These are phyloP conservation scores for Cronartium ribicola DNA, from an alignment of 1,284 basidiomycete genomes.

Conservation along the genomic window DNA sequence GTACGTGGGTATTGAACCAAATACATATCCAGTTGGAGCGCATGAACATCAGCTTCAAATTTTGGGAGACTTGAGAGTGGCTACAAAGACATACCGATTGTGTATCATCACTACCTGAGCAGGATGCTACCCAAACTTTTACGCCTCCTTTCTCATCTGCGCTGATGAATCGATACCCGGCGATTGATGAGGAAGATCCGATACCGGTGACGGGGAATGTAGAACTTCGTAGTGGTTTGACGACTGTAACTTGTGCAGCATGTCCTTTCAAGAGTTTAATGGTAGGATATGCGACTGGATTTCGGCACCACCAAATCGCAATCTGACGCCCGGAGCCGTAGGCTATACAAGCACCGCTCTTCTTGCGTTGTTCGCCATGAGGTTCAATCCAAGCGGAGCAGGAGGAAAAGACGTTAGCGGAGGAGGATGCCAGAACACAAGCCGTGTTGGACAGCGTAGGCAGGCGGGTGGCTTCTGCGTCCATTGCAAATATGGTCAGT, in stretches of 20 bases:
- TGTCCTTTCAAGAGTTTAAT: slow-evolving; percentile 29
- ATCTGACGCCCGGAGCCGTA: slow-evolving; percentile 31
- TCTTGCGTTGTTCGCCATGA: background rate
- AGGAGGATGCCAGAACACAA: slow-evolving; percentile 3
- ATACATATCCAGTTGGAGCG: background rate
- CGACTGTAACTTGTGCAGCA: slow-evolving; percentile 8
- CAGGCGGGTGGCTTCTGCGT: too few relatives aligned
- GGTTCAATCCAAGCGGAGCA: slow-evolving; percentile 20
- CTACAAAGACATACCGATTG: background rate
- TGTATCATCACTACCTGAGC: background rate
- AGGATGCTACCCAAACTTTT: slow-evolving; percentile 3
- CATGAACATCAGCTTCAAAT: background rate
- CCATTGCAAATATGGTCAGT: too few relatives aligned
- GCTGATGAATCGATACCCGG: slow-evolving; percentile 16
- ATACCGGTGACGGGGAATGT: background rate
- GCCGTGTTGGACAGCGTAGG: background rate
- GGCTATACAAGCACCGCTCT: background rate
- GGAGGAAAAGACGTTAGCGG: slow-evolving; percentile 31
- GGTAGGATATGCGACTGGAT: background rate
- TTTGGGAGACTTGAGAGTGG: background rate
- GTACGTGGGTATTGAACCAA: background rate
- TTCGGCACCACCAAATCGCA: slow-evolving; percentile 24
- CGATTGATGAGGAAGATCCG: background rate
- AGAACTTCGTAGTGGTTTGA: slow-evolving; percentile 15
- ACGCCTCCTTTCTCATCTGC: slow-evolving; percentile 27